Base-by-base conservation (phyloP, 2,329 filamentous ascomycete species). In the Acarospora socialis region DNA sequence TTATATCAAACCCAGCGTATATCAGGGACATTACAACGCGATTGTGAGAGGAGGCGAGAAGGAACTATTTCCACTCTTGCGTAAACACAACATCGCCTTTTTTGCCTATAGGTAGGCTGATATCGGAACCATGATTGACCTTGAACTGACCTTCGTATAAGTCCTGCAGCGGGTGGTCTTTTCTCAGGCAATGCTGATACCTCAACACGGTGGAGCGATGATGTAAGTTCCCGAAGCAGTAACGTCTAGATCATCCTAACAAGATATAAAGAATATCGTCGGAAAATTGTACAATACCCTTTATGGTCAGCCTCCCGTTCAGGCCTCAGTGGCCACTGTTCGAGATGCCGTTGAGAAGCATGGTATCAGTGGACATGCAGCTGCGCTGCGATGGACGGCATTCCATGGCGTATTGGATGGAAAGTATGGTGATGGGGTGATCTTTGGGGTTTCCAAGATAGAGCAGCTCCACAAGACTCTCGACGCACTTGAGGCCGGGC, bases 1-100 rank as follows among this genome's bases (percentile, higher is more conserved):
- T 1, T 65, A 46, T 16, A 49, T 61, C 9, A 53, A 52, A 33
- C 64, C 64, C 0, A 51, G 46, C 4, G 57, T 63, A 3, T 67
- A 63, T 37, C 57, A 68, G 39, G 61, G 64, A 2, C 51, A 57
- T 5, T 67, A 68, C 45, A 65, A 66, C 33, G 48, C 56, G 5
- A 44, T 68, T 8, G 51, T 52, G 3, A 51, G 65, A 26, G 46
- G 51, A 2, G 50, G 46, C 4, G 65, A 68, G 35, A 48, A 49
- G 19, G 50, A 55, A 8, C 44, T 66, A 1, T 54, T 66, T 12
- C 58, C 61, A 0, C 30, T 57, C 0, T 43, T 66, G 7, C 52
- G 61, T 2, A 51, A 56, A 32, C 42, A 60, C 21, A 48, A 46
- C 8, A 63, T 66, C 1, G 43, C 54, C 0, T 66, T 64, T 32